Base-by-base conservation (phyloP, 1,284 basidiomycete genomes). In the Polyporus tsugae region DNA sequence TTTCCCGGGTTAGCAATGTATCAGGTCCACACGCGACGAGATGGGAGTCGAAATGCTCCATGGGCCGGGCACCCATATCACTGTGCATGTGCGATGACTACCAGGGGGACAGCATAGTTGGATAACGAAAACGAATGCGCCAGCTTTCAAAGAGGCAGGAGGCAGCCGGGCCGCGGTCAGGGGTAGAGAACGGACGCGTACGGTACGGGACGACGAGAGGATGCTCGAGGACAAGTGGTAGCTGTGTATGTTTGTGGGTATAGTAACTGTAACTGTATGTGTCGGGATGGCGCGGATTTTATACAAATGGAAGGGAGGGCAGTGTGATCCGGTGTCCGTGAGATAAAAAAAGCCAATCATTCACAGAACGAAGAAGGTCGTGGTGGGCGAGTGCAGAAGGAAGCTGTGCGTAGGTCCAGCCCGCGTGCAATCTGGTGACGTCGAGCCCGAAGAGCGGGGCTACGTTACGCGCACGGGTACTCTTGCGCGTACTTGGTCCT, bases 391-490 rank as follows among this genome's bases (percentile, higher is more conserved):
- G 36, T 59, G 15, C 29, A 17, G 53, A 41, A 55, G 41, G 65
- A 57, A 46, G 52, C 39, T 66, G 41, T 59, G 65, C 42, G 41
- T 15, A 44, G 38, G 35, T 60, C n/a, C 36, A 60, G 22, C 36
- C 25, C 58, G 38, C 38, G n/a, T 36, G 57, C n/a, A n/a, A 38
- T 19, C 39, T n/a, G n/a, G 15, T 25, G 38, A 39, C 58, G 58
- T 60, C 25, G 17, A 17, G 22, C 11, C 11, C 2, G 38, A 13
- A 10, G n/a, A 15, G 29, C 11, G 22, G 22, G 29, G 22, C 58
- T 82, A 91, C 67, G 83, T 78, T 70, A 92, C 81, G 60, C 82
- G 84, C 64, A 92, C 79, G 9, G 89, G 89, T 61, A 92, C 80
- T 38, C 87, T 84, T 38, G 86, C 88, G 64, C 87, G 84, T 60